Base-by-base conservation (phyloP, 768 basidiomycete species). In the Tylopilus cervinicoccineus region DNA sequence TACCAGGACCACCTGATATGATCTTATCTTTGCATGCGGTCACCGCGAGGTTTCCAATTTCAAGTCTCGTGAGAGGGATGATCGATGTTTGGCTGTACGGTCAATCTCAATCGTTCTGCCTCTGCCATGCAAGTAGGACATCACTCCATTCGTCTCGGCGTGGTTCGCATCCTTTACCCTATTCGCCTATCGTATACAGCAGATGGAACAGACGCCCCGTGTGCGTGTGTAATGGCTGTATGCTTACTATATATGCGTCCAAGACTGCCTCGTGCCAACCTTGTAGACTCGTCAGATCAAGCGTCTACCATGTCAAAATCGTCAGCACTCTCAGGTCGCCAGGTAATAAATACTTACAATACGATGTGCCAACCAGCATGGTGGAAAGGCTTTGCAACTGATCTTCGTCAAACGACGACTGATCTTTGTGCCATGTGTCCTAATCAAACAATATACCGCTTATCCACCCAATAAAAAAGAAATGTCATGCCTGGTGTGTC, bases 361-460 rank as follows among this genome's bases (percentile, higher is more conserved):
- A 91, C 14, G 88, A 93, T 40, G 89, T 94, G 37, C 92, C 92
- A 24, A 90, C 88, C 31, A 94, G 74, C 81, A 93, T 92, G 32
- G 85, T 84, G 22, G 89, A 88, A 56, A 95, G 77, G 56, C 81
- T 86, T 63, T 89, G 86, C 41, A 93, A 67, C 60, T 93, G 92
- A 60, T 94, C 92, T 67, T 95, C 92, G 59, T 90, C 82, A 65
- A 95, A 94, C 44, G 78, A 75, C 43, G 80, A 75, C 61, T 93
- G 88, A 67, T 95, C 92, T 60, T 86, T 88, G 60, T 89, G 88
- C 90, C 90, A 93, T 29, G 88, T 91, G 63, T 94, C 92, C 84
- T 92, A 63, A 37, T 43, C 50, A 44, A 49, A 53, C 39, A 45
- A 27, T 40, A n/a, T 31, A 31, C 47, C 41, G 9, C 41, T 50